Percentiles rank a stretch among this genome's conserved stretches.
phyloP scores from a whole-genome alignment of 1,139 yeast species.

The Yamadazyma buinensis region DNA sequence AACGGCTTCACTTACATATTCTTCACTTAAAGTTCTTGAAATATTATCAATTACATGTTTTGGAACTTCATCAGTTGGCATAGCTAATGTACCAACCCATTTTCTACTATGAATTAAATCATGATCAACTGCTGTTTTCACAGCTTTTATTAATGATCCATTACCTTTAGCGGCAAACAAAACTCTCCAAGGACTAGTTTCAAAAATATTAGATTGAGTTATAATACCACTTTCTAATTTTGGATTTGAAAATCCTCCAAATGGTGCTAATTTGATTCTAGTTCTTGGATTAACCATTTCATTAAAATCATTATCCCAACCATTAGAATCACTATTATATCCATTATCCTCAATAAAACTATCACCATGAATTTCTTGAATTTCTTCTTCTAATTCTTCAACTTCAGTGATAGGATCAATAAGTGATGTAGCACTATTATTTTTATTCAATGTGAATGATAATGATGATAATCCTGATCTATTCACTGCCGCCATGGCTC shows the following conservation, averaged over 20 bases:
- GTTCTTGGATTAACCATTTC: constrained; percentile 28
- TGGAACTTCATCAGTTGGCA: constrained; percentile 84
- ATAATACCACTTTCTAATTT: constrained; percentile 42
- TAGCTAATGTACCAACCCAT: constrained; percentile 90
- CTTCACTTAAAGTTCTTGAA: constrained; percentile 36
- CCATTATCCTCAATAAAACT: constrained; percentile 2
- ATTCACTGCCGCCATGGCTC: constrained; percentile 3
- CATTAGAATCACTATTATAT: constrained; percentile 21
- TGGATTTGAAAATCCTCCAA: constrained; percentile 69
- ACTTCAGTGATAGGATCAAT: constrained; percentile 21
- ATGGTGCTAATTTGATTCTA: constrained; percentile 52
- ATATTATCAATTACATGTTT: constrained; percentile 49
- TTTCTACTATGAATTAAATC: constrained; percentile 44
- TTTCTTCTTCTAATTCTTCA: constrained; percentile 14
- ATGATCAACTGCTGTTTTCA: constrained; percentile 55
- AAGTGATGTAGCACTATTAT: constrained; percentile 30
- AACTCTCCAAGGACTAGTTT: constrained; percentile 72
- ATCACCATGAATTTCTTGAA: constrained; percentile 4
- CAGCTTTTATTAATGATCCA: constrained; percentile 84
- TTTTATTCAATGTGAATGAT: constrained; percentile 20
- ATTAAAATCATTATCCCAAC: constrained; percentile 22
- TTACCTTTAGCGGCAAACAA: constrained; percentile 74
- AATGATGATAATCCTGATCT: constrained; percentile 14
- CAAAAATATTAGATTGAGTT: constrained; percentile 54
- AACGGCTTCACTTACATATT: constrained; percentile 61